phyloP scores from a whole-genome alignment of 345 rosid genomes.

The Eucalyptus fibrosa region DNA sequence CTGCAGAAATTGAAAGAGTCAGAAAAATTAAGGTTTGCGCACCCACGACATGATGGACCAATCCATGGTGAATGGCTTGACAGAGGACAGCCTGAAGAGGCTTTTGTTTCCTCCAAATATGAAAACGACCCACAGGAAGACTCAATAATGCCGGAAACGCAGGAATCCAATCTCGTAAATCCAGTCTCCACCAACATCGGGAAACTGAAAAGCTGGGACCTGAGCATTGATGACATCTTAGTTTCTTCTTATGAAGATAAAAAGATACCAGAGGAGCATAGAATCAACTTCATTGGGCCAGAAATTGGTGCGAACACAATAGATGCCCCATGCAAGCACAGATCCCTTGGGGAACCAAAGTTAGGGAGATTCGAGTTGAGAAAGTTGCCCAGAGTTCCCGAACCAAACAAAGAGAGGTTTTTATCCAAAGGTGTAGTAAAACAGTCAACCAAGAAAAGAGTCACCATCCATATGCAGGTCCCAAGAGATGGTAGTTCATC shows the following conservation, averaged over 20 bases:
- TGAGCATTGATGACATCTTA: constrained; percentile 34
- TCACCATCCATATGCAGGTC: constrained; percentile 59
- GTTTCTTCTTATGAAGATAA: constrained; percentile 21
- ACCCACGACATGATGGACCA: constrained; percentile 7
- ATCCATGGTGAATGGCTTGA: constrained; percentile 18
- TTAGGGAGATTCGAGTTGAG: constrained; percentile 1
- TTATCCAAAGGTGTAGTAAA: constrained; percentile 3
- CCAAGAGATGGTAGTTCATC: constrained; percentile 6
- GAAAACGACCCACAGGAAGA: constrained; percentile 14
- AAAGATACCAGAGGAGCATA: constrained; percentile 27
- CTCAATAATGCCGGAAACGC: constrained; percentile 3
- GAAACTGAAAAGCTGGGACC: not conserved
- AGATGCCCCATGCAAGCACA: constrained; percentile 3
- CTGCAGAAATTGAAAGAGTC: constrained; percentile 46
- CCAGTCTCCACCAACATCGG: not conserved
- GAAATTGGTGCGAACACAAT: constrained; percentile 7
- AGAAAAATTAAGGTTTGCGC: constrained; percentile 20
- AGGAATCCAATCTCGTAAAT: not conserved
- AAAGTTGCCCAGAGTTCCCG: constrained; percentile 6
- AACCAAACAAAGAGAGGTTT: constrained; percentile 10
- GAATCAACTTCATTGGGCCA: constrained; percentile 18
- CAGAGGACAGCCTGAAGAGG: constrained; percentile 18
- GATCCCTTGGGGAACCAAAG: constrained; percentile 2
- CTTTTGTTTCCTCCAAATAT: not conserved
- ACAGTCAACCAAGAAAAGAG: constrained; percentile 39